A percentile compares a stretch with the other conserved stretches of the same genome.
phyloP scores from a whole-genome alignment of 352 stramenopile genomes.

The Globisporangium echinulatum region DNA sequence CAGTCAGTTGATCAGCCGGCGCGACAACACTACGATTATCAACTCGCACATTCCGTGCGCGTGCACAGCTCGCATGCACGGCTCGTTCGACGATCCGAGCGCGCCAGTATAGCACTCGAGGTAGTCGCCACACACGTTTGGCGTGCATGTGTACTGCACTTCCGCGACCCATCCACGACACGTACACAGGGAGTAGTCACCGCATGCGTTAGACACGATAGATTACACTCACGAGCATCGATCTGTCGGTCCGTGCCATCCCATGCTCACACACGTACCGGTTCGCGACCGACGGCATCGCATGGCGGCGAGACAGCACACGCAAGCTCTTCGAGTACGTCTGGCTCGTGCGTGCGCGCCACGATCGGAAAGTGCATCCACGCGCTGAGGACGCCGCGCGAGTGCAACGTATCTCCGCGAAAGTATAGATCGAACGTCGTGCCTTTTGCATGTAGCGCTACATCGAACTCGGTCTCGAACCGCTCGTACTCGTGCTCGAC shows the following conservation, averaged over 20 bases:
- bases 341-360: constrained; percentile 49
- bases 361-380: constrained; percentile 42
- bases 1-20: too few species aligned
- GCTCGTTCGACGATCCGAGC: constrained; percentile 26
- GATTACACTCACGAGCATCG: too few species aligned
- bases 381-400: constrained; percentile 53
- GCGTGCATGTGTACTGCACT: constrained; percentile 31
- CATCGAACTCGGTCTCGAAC: constrained; percentile 21
- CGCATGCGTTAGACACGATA: too few species aligned
- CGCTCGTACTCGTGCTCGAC: background rate
- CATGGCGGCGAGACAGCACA: constrained; percentile 41
- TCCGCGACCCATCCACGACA: too few species aligned
- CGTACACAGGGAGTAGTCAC: too few species aligned
- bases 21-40: background rate
- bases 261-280: constrained; percentile 15
- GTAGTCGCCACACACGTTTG: constrained; percentile 65
- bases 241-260: background rate
- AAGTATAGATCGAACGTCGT: constrained; percentile 72
- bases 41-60: background rate
- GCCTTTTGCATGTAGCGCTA: constrained; percentile 45
- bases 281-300: constrained; percentile 39
- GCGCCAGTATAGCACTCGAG: constrained; percentile 39
- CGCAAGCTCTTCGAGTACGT: constrained; percentile 57
- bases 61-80: constrained; percentile 17
- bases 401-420: constrained; percentile 63